Evolutionary conservation across 169 alveolate species (phyloP).

Genomic region (Cryptosporidium ubiquitum): DNA sequence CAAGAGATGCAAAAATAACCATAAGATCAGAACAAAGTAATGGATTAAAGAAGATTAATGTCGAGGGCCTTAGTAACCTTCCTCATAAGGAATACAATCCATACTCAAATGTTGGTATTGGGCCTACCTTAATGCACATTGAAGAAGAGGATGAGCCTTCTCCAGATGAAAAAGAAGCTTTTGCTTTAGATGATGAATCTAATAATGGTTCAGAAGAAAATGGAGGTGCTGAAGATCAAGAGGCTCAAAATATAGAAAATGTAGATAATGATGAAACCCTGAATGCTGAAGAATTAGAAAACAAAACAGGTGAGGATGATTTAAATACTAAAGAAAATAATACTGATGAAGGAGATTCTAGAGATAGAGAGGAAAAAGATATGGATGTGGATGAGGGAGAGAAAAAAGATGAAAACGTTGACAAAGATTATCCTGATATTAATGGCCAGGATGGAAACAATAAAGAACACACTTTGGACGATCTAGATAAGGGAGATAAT

Average conservation of each 20-base stretch:
- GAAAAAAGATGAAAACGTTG: background rate
- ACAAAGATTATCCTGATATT: background rate
- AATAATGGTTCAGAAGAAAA: background rate
- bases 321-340: background rate
- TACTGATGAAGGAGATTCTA: background rate
- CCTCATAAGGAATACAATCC: conserved; percentile 7
- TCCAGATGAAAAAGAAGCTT: background rate
- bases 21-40: background rate
- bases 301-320: background rate
- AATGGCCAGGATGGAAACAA: background rate
- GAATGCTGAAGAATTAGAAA: background rate
- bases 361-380: background rate
- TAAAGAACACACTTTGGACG: background rate
- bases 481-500: background rate
- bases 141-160: background rate
- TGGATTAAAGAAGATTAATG: conserved; percentile 23
- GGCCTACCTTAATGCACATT: background rate
- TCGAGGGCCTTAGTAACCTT: conserved; percentile 5
- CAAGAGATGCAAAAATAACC: background rate
- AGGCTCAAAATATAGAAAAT: background rate
- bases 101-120: background rate
- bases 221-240: background rate
- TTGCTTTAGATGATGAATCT: background rate
- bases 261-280: background rate
- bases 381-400: background rate